Base-by-base conservation (phyloP, 176 grass and related monocot species). In the Melocanna baccifera region DNA sequence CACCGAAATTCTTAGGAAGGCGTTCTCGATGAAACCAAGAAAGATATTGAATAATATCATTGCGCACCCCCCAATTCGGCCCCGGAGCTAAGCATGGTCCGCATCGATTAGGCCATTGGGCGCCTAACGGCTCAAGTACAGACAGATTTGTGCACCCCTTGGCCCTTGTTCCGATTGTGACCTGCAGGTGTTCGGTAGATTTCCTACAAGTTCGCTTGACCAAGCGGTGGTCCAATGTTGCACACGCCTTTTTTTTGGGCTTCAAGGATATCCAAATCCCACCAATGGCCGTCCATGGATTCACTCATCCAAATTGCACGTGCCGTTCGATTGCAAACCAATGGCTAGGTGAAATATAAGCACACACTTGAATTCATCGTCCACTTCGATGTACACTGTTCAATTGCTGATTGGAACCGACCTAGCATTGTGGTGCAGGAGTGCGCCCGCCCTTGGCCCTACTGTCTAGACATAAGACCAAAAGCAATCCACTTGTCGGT, bases 401-500 rank as follows among this genome's bases (percentile, higher is more conserved):
- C 20, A 14, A 32, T 12, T 76, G 34, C 37, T 20, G 73, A 58
- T 58, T 18, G 66, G 28, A 64, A 59, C 48, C 50, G 52, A 75
- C 71, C 47, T n/a, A 56, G 8, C 77, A 37, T 22, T 6, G 14
- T 53, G 71, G 20, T 2, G 15, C 5, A 3, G 42, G 77, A 65
- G 23, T 10, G 43, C 53, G 12, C 4, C 74, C 53, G 12, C 4
- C 74, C 41, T 58, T 70, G 52, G 42, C 61, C 18, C n/a, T 67
- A 63, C 51, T 46, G 71, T 56, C 65, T 77, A 55, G 70, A 59
- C 61, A 32, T 23, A 57, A 36, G 67, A 47, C 58, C 4, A 57
- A 45, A 66, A 82, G 56, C 79, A 20, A 83, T 32, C 57, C 79
- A 73, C 74, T 74, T 83, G 67, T 75, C 53, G 22, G n/a, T 58